Evolutionary conservation across 2,329 filamentous ascomycete species (phyloP).

Genomic region (Phialocephala subalpina): DNA sequence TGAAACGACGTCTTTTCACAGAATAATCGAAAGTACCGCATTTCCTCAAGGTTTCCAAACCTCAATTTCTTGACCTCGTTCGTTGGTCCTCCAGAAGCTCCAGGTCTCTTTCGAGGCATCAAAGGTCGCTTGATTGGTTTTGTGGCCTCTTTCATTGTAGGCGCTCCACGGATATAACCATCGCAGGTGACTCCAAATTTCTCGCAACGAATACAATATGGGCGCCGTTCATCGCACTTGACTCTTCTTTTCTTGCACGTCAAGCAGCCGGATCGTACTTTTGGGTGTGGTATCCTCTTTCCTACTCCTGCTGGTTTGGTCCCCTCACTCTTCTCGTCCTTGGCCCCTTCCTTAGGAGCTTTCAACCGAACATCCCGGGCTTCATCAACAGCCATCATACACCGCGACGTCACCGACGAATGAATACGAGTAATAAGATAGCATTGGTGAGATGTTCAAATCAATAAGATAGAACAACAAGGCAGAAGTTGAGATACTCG

Average conservation of each 20-base stretch:
- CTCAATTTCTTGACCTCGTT: neutral
- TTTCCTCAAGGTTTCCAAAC: constrained; percentile 19
- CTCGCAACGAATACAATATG: constrained; percentile 16
- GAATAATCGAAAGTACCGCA: constrained; percentile 23
- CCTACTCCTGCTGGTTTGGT: neutral
- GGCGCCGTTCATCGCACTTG: constrained; percentile 21
- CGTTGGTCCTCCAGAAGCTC: neutral
- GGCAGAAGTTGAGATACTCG: neutral
- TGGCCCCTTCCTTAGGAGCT: neutral
- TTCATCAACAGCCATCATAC: neutral
- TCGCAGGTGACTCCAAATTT: constrained; percentile 4
- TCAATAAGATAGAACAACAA: neutral
- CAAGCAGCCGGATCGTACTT: constrained; percentile 20
- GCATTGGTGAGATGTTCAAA: neutral
- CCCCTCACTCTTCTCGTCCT: neutral
- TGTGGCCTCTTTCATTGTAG: neutral
- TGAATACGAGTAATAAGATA: neutral
- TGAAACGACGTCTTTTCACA: constrained; percentile 17
- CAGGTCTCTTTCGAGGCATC: neutral
- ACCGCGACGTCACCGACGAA: neutral
- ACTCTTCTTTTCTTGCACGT: constrained; percentile 22
- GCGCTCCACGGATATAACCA: neutral
- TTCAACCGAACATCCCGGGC: neutral
- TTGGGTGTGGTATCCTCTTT: constrained; percentile 11
- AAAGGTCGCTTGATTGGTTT: neutral